phyloP scores from a whole-genome alignment of 176 grass and related monocot genomes.

The Oryza glaberrima region DNA sequence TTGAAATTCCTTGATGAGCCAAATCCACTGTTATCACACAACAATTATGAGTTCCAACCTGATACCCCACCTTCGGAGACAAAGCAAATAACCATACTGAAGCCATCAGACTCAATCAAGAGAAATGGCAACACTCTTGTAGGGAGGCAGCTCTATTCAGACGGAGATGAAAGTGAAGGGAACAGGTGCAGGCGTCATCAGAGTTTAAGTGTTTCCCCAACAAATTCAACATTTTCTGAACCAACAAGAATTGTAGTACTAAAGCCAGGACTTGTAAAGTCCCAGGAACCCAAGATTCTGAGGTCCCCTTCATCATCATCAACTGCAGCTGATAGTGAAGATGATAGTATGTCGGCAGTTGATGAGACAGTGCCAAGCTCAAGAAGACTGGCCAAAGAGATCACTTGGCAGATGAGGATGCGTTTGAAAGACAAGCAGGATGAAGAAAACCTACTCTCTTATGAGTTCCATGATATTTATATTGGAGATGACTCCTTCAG shows the following conservation, averaged over 20 bases:
- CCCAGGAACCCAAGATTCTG: conserved; percentile 41
- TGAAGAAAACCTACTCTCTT: conserved; percentile 43
- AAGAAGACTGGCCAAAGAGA: conserved; percentile 61
- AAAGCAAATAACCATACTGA: conserved; percentile 89
- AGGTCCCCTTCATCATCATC: conserved; percentile 38
- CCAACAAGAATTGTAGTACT: conserved; percentile 94
- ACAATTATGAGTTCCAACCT: conserved; percentile 47
- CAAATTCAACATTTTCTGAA: conserved; percentile 56
- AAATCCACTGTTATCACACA: conserved; percentile 62
- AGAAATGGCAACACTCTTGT: conserved; percentile 44
- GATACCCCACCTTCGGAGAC: conserved; percentile 55
- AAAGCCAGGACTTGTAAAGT: conserved; percentile 65
- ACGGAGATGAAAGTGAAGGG: conserved; percentile 46
- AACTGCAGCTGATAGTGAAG: conserved; percentile 40
- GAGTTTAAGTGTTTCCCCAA: conserved; percentile 42
- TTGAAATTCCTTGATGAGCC: conserved; percentile 91
- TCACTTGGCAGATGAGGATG: conserved; percentile 68
- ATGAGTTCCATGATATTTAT: conserved; percentile 51
- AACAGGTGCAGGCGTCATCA: conserved; percentile 44
- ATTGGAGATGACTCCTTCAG: conserved; percentile 69
- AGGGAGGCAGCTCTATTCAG: conserved; percentile 55
- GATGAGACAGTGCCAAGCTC: conserved; percentile 53
- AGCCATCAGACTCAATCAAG: conserved; percentile 70
- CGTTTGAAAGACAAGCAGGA: conserved; percentile 49
- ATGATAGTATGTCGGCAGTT: conserved; percentile 45